phyloP scores from a whole-genome alignment of 805 yeast species.

The Saturnispora zaruensis region DNA sequence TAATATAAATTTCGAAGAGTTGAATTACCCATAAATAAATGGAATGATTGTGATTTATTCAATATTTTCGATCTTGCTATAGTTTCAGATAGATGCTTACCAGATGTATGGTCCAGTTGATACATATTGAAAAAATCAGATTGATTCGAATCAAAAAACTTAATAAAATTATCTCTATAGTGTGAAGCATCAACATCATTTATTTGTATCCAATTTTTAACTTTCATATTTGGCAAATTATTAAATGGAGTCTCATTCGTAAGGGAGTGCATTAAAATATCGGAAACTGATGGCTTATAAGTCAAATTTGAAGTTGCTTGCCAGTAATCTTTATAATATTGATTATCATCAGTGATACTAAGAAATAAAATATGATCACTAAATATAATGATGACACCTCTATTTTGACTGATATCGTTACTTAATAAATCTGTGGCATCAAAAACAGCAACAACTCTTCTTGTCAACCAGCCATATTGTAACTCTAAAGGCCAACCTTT shows the following conservation, averaged over 20 bases:
- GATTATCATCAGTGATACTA: constrained; percentile 39
- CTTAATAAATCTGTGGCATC: constrained; percentile 29
- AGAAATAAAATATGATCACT: constrained; percentile 71
- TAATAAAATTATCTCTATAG: constrained; percentile 25
- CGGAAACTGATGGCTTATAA: constrained; percentile 56
- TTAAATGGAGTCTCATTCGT: constrained; percentile 72
- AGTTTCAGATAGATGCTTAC: constrained; percentile 42
- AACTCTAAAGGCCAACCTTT: constrained; percentile 80
- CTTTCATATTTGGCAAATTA: constrained; percentile 60
- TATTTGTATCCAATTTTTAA: constrained; percentile 59
- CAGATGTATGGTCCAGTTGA: constrained; percentile 20
- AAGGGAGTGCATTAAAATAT: constrained; percentile 81
- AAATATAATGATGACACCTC: constrained; percentile 64
- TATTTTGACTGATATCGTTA: constrained; percentile 23
- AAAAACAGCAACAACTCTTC: constrained; percentile 75
- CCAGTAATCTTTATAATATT: constrained; percentile 22
- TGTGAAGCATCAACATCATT: constrained; percentile 45
- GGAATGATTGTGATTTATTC: constrained; percentile 78
- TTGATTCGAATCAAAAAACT: constrained; percentile 21
- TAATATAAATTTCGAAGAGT: constrained; percentile 35
- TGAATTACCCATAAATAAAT: constrained; percentile 51
- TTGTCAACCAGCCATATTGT: constrained; percentile 79
- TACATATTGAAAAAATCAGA: constrained; percentile 17
- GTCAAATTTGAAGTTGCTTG: constrained; percentile 14
- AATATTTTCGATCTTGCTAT: constrained; percentile 63